A percentile compares a stretch with the other conserved stretches of the same genome.
Conservation (phyloP, 23 red algal species). For the Cyanidiococcus yangmingshanensis region DNA sequence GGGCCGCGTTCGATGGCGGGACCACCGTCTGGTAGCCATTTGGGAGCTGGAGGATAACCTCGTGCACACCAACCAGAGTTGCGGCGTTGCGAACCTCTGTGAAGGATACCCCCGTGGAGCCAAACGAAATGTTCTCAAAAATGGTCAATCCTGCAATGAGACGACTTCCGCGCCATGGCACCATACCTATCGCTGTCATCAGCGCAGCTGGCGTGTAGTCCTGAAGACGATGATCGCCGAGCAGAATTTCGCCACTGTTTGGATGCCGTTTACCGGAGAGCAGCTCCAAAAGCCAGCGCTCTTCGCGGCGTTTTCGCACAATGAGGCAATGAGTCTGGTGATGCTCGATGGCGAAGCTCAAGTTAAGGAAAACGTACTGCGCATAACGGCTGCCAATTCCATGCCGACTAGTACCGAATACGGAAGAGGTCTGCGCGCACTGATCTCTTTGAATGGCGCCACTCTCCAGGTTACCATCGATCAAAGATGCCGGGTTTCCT, state of each 20-base stretch:
- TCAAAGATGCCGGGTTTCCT: no score
- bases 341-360: conserved; percentile 10
- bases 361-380: not conserved
- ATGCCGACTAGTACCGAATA: no score
- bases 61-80: not conserved
- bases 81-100: not conserved
- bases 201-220: conserved; percentile 2
- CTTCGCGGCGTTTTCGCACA: not conserved
- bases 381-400: conserved; percentile 5
- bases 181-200: not conserved
- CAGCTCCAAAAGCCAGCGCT: conserved; percentile 10
- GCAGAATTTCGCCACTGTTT: not conserved
- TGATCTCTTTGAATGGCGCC: no score
- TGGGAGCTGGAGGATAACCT: not conserved
- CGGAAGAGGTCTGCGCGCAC: no score
- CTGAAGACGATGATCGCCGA: conserved; percentile 1
- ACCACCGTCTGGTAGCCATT: conserved; percentile 13
- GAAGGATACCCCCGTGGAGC: not conserved
- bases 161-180: not conserved
- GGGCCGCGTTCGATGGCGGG: not conserved
- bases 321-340: conserved; percentile 6
- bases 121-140: conserved; percentile 11
- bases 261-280: not conserved
- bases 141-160: not conserved
- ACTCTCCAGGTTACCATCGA: no score